Conservation (phyloP, 208 protist genomes). For the Wallacemonas collosoma region DNA sequence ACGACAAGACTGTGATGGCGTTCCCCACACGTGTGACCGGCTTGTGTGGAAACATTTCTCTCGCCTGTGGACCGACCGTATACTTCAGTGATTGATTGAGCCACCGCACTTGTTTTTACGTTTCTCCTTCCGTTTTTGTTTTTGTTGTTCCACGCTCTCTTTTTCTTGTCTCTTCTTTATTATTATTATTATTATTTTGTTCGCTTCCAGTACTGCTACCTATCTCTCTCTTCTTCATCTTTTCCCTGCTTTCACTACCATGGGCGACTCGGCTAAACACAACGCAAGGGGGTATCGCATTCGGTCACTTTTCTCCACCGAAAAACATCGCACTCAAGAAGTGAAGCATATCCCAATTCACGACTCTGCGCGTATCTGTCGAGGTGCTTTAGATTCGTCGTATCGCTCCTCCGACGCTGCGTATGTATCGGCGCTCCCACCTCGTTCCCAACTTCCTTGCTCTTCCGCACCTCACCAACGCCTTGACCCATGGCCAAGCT, state of each 20-base stretch:
- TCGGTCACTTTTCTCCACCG: no score
- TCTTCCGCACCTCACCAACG: no score
- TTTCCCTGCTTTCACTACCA: neutral
- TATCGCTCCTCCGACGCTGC: no score
- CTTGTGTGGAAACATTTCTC: constrained; percentile 42
- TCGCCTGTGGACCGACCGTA: constrained; percentile 71
- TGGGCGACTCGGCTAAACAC: no score
- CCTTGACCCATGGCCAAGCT: no score
- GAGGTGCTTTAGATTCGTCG: no score
- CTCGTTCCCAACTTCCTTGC: no score
- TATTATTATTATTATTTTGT: constrained; percentile 11
- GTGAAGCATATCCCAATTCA: no score
- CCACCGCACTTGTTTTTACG: neutral
- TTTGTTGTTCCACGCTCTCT: neutral
- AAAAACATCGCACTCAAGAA: no score
- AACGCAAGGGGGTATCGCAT: no score
- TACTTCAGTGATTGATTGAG: constrained; percentile 39
- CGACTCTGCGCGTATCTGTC: no score
- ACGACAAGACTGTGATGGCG: neutral
- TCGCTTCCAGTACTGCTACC: neutral
- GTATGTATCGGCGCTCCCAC: no score
- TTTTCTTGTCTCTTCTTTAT: constrained; percentile 23
- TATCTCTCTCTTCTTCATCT: neutral
- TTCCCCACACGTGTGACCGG: constrained; percentile 29
- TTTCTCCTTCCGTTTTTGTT: constrained; percentile 15